Evolutionary conservation across 768 basidiomycete genomes (phyloP), one percentile per base, ranked within the genome.

Genomic region (Hemileccinum rubropunctum): DNA sequence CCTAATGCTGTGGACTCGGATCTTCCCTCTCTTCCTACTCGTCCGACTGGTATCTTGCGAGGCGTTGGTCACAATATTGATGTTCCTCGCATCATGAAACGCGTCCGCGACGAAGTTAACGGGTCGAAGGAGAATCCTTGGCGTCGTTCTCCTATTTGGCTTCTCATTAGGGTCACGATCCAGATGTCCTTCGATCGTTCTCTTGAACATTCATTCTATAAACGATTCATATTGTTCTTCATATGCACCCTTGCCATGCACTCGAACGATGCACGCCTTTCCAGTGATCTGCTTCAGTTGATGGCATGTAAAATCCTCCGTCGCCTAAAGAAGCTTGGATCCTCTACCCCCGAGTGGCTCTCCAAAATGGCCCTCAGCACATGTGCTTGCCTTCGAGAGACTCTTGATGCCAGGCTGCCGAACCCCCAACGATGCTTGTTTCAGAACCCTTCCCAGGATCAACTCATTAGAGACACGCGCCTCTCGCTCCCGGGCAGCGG

Each of bases 191-290:
- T 66, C 2, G 26, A 48, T 45, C 45, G 49, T 7, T 48, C 41
- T 12, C 23, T 33, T 42, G 53, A 50, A 15, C 9, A 49, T n/a
- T 34, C 41, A 6, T 60, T 57, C 1, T 81, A 82, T 62, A 81
- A 81, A 46, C 13, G 35, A 10, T 81, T 81, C 60, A 71, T 78
- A 56, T 49, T 74, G 3, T 78, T 70, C 46, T 62, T 79, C 46
- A 50, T 73, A 33, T 57, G 67, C 2, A 39, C 52, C 18, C 39
- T 63, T 3, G 50, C 73, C 3, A 44, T 52, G 12, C 17, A 58
- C 2, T 64, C 61, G 3, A 45, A 61, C 3, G 36, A 53, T 2
- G 4, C 3, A 1, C 13, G 54, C n/a, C 41, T 56, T 32, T 39
- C 54, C 6, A 65, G 50, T 45, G 58, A 67, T 33, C 32, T 60